Base-by-base conservation (phyloP, 2,329 filamentous ascomycete species). In the Neoscytalidium dimidiatum region DNA sequence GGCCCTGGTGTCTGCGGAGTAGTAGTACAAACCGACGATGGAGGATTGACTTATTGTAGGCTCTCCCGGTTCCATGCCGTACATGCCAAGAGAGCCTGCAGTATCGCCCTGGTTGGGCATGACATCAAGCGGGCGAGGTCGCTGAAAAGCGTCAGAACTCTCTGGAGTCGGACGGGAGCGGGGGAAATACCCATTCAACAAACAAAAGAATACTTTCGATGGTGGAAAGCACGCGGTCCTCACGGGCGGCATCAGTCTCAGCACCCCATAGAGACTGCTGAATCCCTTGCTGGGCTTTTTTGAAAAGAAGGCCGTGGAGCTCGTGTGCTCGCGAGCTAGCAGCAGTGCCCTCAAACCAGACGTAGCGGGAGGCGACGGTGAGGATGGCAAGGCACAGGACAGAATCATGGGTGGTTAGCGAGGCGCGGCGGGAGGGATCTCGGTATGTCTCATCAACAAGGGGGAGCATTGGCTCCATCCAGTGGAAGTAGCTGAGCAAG, bases 241-340 rank as follows among this genome's bases (percentile, higher is more conserved):
- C 53, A 3, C 26, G 53, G 4, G 13, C 38, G 23, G 38, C 38
- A 31, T 46, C 38, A 29, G 14, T 28, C 41, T 58, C 53, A 14
- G 46, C n/a, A 0, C 38, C 53, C 53, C 53, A 58, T n/a, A 58
- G 26, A 3, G 53, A 58, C 26, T 58, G 38, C 3, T 58, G 53
- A 8, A 58, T 44, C 17, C 38, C n/a, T 5, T 21, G 26, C 53
- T 58, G 53, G 3, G 53, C 38, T 19, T 58, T 38, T 19, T 58
- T 58, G 38, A 58, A 58, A 7, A 58, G 53, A 5, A 58, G 9
- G n/a, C 38, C 46, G n/a, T 58, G 53, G n/a, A 58, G 31, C n/a
- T 58, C 53, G 14, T 58, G 53, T 1, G 38, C 38, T 3, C 53
- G 53, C 9, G 53, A 58, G 23, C 53, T 46, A 3, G 53, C 23